Conservation (phyloP, 352 stramenopile species). For the Phytophthora pisi region DNA sequence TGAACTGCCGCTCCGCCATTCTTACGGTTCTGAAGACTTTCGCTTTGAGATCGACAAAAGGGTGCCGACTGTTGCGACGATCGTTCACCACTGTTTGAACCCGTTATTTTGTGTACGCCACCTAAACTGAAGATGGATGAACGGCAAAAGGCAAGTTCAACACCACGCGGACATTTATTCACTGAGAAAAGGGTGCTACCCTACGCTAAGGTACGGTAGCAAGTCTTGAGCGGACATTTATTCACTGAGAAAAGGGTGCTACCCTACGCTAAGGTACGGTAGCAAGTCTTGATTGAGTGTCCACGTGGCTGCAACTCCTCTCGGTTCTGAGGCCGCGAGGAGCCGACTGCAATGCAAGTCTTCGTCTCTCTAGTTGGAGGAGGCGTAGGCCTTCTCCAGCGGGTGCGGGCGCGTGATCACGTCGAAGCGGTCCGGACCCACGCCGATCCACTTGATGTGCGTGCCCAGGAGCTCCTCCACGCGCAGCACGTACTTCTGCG, state of each 20-base stretch:
- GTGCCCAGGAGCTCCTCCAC: constrained; percentile 97
- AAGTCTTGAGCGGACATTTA: constrained; percentile 10
- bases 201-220: neutral
- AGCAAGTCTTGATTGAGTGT: neutral
- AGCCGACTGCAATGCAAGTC: constrained; percentile 1
- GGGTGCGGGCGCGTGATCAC: constrained; percentile 90
- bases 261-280: neutral
- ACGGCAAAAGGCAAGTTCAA: neutral
- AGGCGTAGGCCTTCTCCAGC: constrained; percentile 68
- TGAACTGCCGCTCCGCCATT: constrained; percentile 77
- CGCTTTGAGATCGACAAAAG: neutral
- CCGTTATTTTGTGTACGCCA: constrained; percentile 4
- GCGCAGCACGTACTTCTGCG: constrained; percentile 96
- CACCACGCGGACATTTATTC: constrained; percentile 9
- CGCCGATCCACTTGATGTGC: constrained; percentile 98
- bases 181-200: neutral
- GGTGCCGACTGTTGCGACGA: neutral
- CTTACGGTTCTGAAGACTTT: neutral
- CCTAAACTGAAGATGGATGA: constrained; percentile 3
- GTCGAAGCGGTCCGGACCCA: constrained; percentile 96
- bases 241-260: neutral
- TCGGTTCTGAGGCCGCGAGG: constrained; percentile 13
- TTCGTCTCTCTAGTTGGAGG: constrained; percentile 26
- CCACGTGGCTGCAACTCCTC: no score
- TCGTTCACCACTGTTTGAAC: neutral